Base-by-base conservation (phyloP, 768 basidiomycete species). In the Chalciporus sphaerocephalus region DNA sequence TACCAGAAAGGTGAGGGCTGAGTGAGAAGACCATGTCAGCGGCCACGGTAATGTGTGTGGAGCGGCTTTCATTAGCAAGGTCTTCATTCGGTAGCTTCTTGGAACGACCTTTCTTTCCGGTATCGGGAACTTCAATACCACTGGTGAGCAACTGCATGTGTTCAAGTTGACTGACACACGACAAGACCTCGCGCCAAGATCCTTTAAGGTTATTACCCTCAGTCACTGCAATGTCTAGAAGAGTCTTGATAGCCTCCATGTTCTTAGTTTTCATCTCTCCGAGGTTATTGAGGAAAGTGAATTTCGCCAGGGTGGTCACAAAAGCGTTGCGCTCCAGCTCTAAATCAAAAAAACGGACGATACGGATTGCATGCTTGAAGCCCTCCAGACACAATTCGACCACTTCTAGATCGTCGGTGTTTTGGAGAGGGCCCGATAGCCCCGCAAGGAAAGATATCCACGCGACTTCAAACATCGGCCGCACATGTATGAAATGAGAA, bases 231-330 rank as follows among this genome's bases (percentile, higher is more conserved):
- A 99, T 82, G 59, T 98, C 96, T 10, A 99, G 72, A 41, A 99
- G 74, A 3, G 91, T 71, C 67, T 97, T 98, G 71, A 99, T 97
- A 6, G 95, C 96, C 62, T 98, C 96, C 82, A 99, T 96, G 61
- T 98, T 98, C 74, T 98, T 98, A 25, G 91, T 78, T 69, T 92
- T 94, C 96, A 99, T 99, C 73, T 98, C 96, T 44, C 93, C 92
- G 5, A 98, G 70, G 60, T 99, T 98, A 66, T 90, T 97, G 52
- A 98, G 74, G 75, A 96, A 96, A 0, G 96, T 99, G 66, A 98
- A 97, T 64, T 98, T 99, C 28, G 77, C 85, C 16, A 99, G 74
- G 0, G 96, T 99, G 16, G 94, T 93, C 36, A 99, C 92, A 61
- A 98, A 99, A 1, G 94, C 96, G 58, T 98, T 98, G n/a, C 96